Conservation (phyloP, 2,329 filamentous ascomycete species). For the Scytalidium sp. region DNA sequence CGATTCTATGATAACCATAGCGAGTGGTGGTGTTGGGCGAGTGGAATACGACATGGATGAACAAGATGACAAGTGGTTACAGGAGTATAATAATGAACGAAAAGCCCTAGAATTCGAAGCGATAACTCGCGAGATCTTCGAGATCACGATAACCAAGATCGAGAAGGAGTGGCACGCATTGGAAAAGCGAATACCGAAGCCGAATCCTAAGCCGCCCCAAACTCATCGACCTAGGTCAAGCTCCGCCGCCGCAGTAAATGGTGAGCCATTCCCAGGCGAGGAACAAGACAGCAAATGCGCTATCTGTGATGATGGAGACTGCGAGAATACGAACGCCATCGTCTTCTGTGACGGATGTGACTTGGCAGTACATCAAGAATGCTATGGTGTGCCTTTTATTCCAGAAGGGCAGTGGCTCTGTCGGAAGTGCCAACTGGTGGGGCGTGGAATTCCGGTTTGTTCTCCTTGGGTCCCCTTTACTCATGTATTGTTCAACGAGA, state of each 20-base stretch:
- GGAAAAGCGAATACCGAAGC: slow-evolving; percentile 95
- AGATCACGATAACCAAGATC: slow-evolving; percentile 97
- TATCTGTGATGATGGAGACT: slow-evolving; percentile 98
- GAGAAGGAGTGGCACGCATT: slow-evolving; percentile 98
- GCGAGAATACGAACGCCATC: slow-evolving; percentile 98
- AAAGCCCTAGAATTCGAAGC: slow-evolving; percentile 71
- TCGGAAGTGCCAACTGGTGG: slow-evolving; percentile 93
- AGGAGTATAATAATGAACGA: slow-evolving; percentile 75
- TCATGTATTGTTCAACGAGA: background rate
- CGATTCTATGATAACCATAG: slow-evolving; percentile 48
- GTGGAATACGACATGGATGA: slow-evolving; percentile 99
- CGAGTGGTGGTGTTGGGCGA: slow-evolving; percentile 61
- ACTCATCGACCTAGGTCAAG: slow-evolving; percentile 90
- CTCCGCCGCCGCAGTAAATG: slow-evolving; percentile 92
- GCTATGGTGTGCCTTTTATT: slow-evolving; percentile 97
- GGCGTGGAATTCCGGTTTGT: slow-evolving; percentile 79
- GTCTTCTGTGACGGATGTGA: slow-evolving; percentile 99
- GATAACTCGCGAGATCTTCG: slow-evolving; percentile 91
- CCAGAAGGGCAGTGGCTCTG: slow-evolving; percentile 98
- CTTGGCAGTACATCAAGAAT: slow-evolving; percentile 96
- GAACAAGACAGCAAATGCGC: slow-evolving; percentile 97
- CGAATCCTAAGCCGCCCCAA: slow-evolving; percentile 92
- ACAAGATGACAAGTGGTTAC: slow-evolving; percentile 95
- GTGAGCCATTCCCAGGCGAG: slow-evolving; percentile 82
- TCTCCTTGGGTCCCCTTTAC: background rate